Base-by-base conservation (phyloP, 2,329 filamentous ascomycete genomes). In the Arthrinium phaeospermum region DNA sequence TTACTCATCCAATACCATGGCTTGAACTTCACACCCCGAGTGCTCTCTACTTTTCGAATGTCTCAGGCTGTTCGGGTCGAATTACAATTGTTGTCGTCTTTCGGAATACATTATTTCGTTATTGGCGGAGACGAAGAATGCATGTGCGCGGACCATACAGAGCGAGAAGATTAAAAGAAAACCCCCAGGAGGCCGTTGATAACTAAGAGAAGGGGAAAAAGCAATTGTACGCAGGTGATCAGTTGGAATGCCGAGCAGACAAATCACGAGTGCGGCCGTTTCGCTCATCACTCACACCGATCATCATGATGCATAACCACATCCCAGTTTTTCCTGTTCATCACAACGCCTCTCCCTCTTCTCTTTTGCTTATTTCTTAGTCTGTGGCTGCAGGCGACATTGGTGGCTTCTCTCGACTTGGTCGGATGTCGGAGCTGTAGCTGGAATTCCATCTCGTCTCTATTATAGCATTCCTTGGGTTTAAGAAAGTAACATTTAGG, bases 231-330 rank as follows among this genome's bases (percentile, higher is more conserved):
- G 34, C 57, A 64, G 30, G 57, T 64, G 57, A 64, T 41, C 34
- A 41, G 19, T 41, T n/a, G 19, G 13, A 10, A 34, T 64, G 22
- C n/a, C 37, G 37, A 41, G 34, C 57, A 41, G 57, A 41, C 19
- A n/a, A n/a, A n/a, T 41, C 57, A 64, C 57, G 10, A 64, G 22
- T 64, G 57, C 22, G 57, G 19, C 30, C 30, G 37, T 37, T 37
- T 27, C 16, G 4, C 30, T 22, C 16, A 19, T 61, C 30, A 37
- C 30, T 37, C 34, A 10, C 19, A 64, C 34, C 2, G 30, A n/a
- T 64, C 57, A 64, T 64, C 57, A 64, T 64, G 12, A 64, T 64
- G 57, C 57, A 41, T 64, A n/a, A 41, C 22, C 37, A 4, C 37
- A 64, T 41, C 57, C 57, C n/a, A 19, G 57, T n/a, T 64, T 64